Evolutionary conservation across 352 stramenopile genomes (phyloP), one percentile per base, ranked within the genome.

Genomic region (Phytophthora cactorum): DNA sequence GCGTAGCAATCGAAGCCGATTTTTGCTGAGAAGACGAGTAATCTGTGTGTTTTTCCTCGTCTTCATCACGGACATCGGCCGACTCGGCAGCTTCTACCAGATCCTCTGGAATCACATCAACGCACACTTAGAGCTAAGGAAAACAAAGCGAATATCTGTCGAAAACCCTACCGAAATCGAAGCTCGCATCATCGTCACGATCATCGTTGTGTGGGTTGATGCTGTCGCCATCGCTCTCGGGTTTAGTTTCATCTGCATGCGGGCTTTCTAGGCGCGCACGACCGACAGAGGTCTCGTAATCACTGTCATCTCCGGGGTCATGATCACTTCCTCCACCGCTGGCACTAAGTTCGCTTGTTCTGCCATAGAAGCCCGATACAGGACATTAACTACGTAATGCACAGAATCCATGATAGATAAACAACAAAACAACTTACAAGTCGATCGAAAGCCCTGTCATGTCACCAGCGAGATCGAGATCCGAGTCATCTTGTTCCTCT

Each of bases 381-480:
- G 11, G 4, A 31, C 7, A 31, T 31, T 31, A 10, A 59, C 68
- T 70, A 64, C 43, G 70, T 44, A 63, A 43, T 17, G 9, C n/a
- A 54, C 10, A 50, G 12, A 51, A 71, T 51, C n/a, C 25, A 61
- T 43, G 29, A 68, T 72, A 70, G 59, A 67, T 58, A 60, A 63
- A 41, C 31, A 50, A 50, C 3, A 47, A 17, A n/a, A 9, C 22
- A 52, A 63, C 78, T 55, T 67, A 94, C 86, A 91, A 63, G 59
- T 94, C 86, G 5, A 94, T 82, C 43, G 80, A 89, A 1, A 92
- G 38, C 14, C 71, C 70, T 50, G 70, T 74, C 2, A 79, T 66
- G 0, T 76, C 66, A 29, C 49, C 34, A 32, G n/a, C 44, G 12
- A 49, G 10, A 31, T 56, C 64, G 10, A 68, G 36, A 43, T 64